These are phyloP conservation scores for Torrubiella hemipterigena DNA, from an alignment of 2,329 filamentous ascomycete genomes.

Conservation along the genomic window DNA sequence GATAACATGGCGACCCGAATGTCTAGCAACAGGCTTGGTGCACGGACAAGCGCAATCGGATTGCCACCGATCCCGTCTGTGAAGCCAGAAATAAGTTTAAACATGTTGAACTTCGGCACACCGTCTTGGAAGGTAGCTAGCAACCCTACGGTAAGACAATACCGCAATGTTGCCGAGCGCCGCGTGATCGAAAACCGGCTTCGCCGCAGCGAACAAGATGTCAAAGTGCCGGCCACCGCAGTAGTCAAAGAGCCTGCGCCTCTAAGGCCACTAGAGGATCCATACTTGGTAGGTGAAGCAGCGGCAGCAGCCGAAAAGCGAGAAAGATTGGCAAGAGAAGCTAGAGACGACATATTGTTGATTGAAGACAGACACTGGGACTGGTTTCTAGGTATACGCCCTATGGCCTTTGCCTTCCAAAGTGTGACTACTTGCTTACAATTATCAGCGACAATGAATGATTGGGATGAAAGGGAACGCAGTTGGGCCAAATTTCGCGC, in stretches of 20 bases:
- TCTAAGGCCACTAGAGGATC: slow-evolving; percentile 49
- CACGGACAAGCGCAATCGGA: slow-evolving; percentile 19
- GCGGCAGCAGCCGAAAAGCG: slow-evolving; percentile 45
- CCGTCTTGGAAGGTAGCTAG: slow-evolving; percentile 45
- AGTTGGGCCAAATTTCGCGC: slow-evolving; percentile 25
- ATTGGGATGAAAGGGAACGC: slow-evolving; percentile 37
- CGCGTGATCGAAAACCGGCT: slow-evolving; percentile 37
- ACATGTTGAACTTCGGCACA: slow-evolving; percentile 48
- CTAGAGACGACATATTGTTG: slow-evolving; percentile 39
- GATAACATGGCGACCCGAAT: too few species aligned
- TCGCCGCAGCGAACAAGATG: slow-evolving; percentile 5
- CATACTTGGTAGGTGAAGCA: slow-evolving; percentile 53
- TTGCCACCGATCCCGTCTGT: slow-evolving; percentile 37
- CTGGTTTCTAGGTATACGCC: slow-evolving; percentile 41
- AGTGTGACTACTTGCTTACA: slow-evolving; percentile 8
- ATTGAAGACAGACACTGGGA: slow-evolving; percentile 50
- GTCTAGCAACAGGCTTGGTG: too few species aligned
- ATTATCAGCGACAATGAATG: slow-evolving; percentile 35
- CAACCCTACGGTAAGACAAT: slow-evolving; percentile 44
- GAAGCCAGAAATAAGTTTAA: slow-evolving; percentile 20
- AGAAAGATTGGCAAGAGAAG: slow-evolving; percentile 46
- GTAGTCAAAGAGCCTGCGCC: slow-evolving; percentile 5
- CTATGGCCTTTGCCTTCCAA: background rate
- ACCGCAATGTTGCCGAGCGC: slow-evolving; percentile 51
- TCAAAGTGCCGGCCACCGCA: background rate